These are phyloP conservation scores for Fraxinus ornus DNA, from an alignment of 305 asterid genomes.

Conservation along the genomic window DNA sequence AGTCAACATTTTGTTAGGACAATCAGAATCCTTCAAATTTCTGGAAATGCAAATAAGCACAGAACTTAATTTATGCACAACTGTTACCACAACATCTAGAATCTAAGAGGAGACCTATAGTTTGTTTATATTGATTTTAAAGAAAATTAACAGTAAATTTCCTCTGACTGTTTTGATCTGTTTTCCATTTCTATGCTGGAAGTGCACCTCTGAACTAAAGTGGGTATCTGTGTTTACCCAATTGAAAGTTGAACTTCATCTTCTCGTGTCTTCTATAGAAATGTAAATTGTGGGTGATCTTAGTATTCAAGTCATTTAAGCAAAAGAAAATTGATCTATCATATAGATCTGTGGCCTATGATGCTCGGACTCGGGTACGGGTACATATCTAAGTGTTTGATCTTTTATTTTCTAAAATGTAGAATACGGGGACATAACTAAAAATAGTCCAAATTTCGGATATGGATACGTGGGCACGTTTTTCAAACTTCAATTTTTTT, in stretches of 20 bases:
- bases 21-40: not conserved
- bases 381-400: too few relatives aligned
- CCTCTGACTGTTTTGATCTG: not conserved
- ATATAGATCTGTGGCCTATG: not conserved
- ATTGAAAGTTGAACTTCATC: not conserved
- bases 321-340: conserved; percentile 7
- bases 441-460: too few relatives aligned
- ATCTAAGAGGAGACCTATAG: too few relatives aligned
- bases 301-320: too few relatives aligned
- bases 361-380: too few relatives aligned
- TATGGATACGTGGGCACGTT: too few relatives aligned
- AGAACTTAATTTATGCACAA: not conserved
- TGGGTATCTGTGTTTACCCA: not conserved
- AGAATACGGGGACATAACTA: too few relatives aligned
- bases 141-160: not conserved
- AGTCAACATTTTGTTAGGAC: not conserved
- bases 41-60: not conserved
- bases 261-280: not conserved
- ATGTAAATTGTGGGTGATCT: not conserved
- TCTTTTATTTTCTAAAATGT: too few relatives aligned
- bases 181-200: conserved; percentile 1
- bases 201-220: not conserved
- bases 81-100: not conserved
- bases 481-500: too few relatives aligned
- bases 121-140: not conserved